Evolutionary conservation across 352 stramenopile genomes (phyloP).

Genomic region (Phytopythium boreale): DNA sequence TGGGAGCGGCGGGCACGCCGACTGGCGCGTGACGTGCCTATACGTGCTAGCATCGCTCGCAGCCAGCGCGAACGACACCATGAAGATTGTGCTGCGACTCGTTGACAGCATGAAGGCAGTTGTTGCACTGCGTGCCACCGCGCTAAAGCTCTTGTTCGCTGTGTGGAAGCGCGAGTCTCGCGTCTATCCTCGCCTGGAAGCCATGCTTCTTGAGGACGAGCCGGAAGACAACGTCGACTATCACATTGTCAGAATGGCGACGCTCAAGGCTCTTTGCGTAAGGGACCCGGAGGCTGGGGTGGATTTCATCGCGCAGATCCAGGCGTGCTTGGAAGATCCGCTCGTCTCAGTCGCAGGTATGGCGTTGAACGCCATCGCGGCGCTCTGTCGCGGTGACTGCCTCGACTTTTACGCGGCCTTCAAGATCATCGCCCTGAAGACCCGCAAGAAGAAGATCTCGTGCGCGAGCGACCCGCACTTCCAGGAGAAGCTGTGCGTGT

Average conservation of each 20-base stretch:
- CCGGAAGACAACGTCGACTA: conserved; percentile 14
- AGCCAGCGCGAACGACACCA: conserved; percentile 59
- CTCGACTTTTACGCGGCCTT: conserved; percentile 74
- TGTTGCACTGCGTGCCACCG: conserved; percentile 31
- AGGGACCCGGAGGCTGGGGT: conserved; percentile 62
- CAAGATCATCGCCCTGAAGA: conserved; percentile 71
- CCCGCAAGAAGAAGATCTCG: conserved; percentile 59
- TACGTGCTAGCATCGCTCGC: conserved; percentile 46
- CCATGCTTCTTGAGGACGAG: conserved; percentile 38
- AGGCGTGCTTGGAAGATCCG: conserved; percentile 50
- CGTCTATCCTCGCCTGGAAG: conserved; percentile 59
- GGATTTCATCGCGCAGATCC: conserved; percentile 62
- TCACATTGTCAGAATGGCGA: conserved; percentile 50
- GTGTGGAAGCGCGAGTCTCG: conserved; percentile 67
- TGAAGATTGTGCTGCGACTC: conserved; percentile 69
- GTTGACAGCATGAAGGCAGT: conserved; percentile 55
- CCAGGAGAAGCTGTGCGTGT: conserved; percentile 48
- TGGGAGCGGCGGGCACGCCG: background rate
- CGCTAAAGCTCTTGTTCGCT: conserved; percentile 52
- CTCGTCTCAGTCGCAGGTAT: conserved; percentile 53
- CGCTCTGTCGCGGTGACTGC: conserved; percentile 55
- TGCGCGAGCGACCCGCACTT: conserved; percentile 47
- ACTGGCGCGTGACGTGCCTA: conserved; percentile 27
- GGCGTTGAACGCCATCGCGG: conserved; percentile 57
- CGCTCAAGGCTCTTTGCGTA: conserved; percentile 60